Percentiles rank a stretch among this genome's conserved stretches.
phyloP scores from a whole-genome alignment of 768 basidiomycete species.

The Clitopilus hobsonii region DNA sequence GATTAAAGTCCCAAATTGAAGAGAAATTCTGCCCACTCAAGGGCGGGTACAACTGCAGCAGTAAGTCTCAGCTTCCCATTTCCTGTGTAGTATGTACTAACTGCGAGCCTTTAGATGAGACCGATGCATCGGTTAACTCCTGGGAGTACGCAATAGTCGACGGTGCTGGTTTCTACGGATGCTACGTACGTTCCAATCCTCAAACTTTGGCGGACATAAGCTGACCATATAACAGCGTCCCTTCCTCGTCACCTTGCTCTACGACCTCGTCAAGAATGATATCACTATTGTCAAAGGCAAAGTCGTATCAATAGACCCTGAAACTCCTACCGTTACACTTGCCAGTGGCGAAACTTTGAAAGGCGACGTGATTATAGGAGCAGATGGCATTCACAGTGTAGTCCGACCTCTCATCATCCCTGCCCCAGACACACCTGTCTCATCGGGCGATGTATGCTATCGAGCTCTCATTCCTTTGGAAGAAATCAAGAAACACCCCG shows the following conservation, averaged over 20 bases:
- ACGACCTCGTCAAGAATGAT: not conserved
- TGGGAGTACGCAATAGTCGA: not conserved
- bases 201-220: not conserved
- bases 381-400: constrained; percentile 45
- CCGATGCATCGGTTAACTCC: not conserved
- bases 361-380: constrained; percentile 53
- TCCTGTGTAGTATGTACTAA: no score
- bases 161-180: not conserved
- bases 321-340: constrained; percentile 25
- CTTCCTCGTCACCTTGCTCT: not conserved
- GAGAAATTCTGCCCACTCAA: not conserved
- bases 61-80: not conserved
- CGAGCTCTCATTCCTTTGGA: constrained; percentile 22
- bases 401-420: not conserved
- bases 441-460: not conserved
- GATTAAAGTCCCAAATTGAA: not conserved
- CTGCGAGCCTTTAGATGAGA: not conserved
- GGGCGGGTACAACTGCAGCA: not conserved
- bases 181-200: not conserved
- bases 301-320: constrained; percentile 24
- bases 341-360: constrained; percentile 35
- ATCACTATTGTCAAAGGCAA: constrained; percentile 24
- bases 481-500: constrained; percentile 25
- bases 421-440: not conserved
- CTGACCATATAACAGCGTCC: not conserved